A percentile compares a stretch with the other conserved stretches of the same genome.
Evolutionary conservation across 495 filamentous ascomycete species (phyloP).

Genomic region (Lichenothelia convexa): DNA sequence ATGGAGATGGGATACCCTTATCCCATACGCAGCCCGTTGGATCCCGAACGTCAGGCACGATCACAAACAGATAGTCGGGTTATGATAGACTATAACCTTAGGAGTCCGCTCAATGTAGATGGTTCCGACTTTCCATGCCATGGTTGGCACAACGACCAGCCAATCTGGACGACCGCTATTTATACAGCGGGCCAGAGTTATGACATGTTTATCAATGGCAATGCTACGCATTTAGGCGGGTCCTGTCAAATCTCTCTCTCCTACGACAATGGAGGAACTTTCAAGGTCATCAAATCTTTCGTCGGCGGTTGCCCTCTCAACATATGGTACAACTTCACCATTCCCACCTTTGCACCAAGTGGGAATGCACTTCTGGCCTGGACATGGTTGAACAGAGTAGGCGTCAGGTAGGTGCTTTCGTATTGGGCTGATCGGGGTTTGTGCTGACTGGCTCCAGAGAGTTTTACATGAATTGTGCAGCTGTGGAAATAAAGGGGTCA

Average conservation of each 20-base stretch:
- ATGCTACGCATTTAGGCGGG: constrained; percentile 43
- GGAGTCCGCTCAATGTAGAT: constrained; percentile 28
- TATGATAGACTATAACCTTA: constrained; percentile 41
- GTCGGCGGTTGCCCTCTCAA: constrained; percentile 40
- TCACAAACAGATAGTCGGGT: too few species aligned
- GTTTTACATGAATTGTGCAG: constrained; percentile 50
- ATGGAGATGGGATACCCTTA: constrained; percentile 40
- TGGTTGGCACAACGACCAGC: constrained; percentile 36
- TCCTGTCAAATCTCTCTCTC: constrained; percentile 45
- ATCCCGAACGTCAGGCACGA: constrained; percentile 19
- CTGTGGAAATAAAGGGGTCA: constrained; percentile 30
- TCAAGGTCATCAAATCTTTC: constrained; percentile 47
- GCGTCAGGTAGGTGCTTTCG: too few species aligned
- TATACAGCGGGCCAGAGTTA: constrained; percentile 37
- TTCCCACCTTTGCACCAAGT: constrained; percentile 40
- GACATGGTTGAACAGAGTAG: constrained; percentile 26
- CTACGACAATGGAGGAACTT: constrained; percentile 42
- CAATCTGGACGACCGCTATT: constrained; percentile 29
- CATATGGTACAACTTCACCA: constrained; percentile 37
- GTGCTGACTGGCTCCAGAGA: constrained; percentile 53
- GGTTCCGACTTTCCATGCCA: constrained; percentile 48
- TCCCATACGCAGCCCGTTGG: constrained; percentile 32
- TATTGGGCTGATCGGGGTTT: constrained; percentile 34
- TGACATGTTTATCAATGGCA: constrained; percentile 38
- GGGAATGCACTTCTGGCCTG: constrained; percentile 46